phyloP scores from a whole-genome alignment of 805 yeast genomes.

The Nadsonia fulvescens region DNA sequence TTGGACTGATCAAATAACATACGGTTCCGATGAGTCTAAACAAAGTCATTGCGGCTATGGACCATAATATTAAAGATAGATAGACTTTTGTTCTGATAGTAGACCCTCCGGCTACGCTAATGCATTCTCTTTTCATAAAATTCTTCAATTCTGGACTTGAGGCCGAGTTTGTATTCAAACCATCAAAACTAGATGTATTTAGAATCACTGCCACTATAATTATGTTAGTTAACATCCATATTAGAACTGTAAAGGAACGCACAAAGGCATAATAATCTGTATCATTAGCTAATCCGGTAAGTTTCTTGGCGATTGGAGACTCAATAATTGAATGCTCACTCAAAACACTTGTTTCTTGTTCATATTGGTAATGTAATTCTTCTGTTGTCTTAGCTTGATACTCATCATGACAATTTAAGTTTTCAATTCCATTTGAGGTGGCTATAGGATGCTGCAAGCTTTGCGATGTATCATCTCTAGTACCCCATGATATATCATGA shows the following conservation, averaged over 20 bases:
- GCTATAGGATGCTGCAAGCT: constrained; percentile 33
- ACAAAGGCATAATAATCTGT: too few relatives aligned
- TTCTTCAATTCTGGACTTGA: too few relatives aligned
- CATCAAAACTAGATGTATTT: constrained; percentile 20
- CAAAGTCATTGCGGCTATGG: constrained; percentile 42
- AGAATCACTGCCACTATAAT: constrained; percentile 22
- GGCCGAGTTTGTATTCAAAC: constrained; percentile 2
- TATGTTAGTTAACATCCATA: constrained; percentile 23
- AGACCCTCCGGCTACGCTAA: too few relatives aligned
- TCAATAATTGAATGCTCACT: too few relatives aligned
- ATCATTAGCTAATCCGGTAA: too few relatives aligned
- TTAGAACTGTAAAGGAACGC: too few relatives aligned
- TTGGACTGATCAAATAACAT: constrained; percentile 22
- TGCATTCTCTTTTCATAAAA: too few relatives aligned
- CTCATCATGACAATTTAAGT: constrained; percentile 18
- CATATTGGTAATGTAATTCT: constrained; percentile 24
- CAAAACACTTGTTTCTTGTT: too few relatives aligned
- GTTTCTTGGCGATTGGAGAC: too few relatives aligned
- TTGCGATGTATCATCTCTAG: constrained; percentile 41
- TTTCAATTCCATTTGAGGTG: constrained; percentile 18
- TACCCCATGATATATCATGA: constrained; percentile 61
- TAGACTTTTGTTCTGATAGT: constrained; percentile 20
- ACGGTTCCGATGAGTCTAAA: constrained; percentile 38
- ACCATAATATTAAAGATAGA: constrained; percentile 36
- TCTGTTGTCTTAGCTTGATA: too few relatives aligned